Evolutionary conservation across 2,329 filamentous ascomycete genomes (phyloP), one percentile per base, ranked within the genome.

Genomic region (Penicillium sp.): DNA sequence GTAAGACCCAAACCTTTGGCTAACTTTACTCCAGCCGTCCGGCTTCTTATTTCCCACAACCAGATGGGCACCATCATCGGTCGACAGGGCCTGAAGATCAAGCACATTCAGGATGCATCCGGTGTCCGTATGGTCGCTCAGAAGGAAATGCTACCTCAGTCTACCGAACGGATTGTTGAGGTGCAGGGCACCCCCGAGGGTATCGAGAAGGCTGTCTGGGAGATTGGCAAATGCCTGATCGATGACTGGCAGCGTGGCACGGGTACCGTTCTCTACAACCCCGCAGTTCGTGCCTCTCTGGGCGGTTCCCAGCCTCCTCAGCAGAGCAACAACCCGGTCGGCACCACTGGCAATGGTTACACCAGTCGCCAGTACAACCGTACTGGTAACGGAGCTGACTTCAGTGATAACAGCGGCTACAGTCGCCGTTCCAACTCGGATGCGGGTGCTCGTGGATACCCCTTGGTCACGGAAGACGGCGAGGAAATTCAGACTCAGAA

Each of bases 11-110:
- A 14, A 49, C 33, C 14, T 19, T 24, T n/a, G 46, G 56, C 51
- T 58, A 55, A 66, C 68, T 50, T 18, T 41, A 50, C 54, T 22
- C 22, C 67, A 99, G 95, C 95, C 61, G 91, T 99, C 77, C 96
- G 96, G 74, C 88, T 99, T 35, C 89, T 99, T 75, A 98, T 99
- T 78, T 99, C 95, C 36, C 94, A 99, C 82, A 98, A 98, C 78
- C 95, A 99, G 80, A 99, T 99, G 95, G 95, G 95, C 63, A 99
- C 95, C 71, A 97, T 99, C 80, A 99, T 99, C 74, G 95, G 95
- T 70, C 88, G 92, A 66, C 91, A 96, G 77, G 95, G 95, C 60
- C 84, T 97, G 67, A 99, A 98, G 84, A 99, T 99, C 84, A 99
- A 99, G 85, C 91, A 97, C 76, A 99, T 99, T 68, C 95, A 99